phyloP scores from a whole-genome alignment of 1,139 yeast genomes.

The Hansenula sp. region DNA sequence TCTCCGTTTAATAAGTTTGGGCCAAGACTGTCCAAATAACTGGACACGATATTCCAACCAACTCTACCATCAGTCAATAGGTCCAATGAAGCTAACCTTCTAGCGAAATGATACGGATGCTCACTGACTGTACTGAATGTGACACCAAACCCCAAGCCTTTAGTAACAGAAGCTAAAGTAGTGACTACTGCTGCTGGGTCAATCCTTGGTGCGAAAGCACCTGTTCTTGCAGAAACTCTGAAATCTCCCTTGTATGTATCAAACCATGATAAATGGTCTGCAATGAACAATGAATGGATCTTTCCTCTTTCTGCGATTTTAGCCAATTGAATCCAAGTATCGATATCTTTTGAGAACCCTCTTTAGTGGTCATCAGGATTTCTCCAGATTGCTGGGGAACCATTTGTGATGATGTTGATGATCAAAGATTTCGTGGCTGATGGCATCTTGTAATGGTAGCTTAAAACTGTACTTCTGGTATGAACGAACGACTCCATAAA shows the following conservation, averaged over 20 bases:
- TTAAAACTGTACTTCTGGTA: too few relatives aligned
- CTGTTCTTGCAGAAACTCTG: conserved; percentile 1
- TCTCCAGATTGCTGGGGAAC: conserved; percentile 28
- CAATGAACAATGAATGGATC: conserved; percentile 35
- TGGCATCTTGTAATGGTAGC: too few relatives aligned
- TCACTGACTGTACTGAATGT: conserved; percentile 38
- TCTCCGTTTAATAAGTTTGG: conserved; percentile 30
- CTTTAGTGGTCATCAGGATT: conserved; percentile 33
- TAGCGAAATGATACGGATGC: conserved; percentile 36
- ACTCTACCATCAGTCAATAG: conserved; percentile 37
- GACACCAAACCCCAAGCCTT: conserved; percentile 33
- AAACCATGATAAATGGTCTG: conserved; percentile 36
- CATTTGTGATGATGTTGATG: conserved; percentile 1
- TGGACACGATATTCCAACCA: conserved; percentile 40
- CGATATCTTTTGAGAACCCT: conserved; percentile 23
- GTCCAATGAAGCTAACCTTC: conserved; percentile 37
- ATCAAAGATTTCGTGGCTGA: not conserved
- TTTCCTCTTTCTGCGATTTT: conserved; percentile 35
- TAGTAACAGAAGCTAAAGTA: conserved; percentile 37
- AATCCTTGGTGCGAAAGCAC: conserved; percentile 23
- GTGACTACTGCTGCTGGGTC: conserved; percentile 33
- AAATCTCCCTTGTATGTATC: conserved; percentile 32
- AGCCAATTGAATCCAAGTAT: conserved; percentile 36
- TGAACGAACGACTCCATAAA: too few relatives aligned
- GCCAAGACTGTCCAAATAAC: conserved; percentile 31